These are phyloP conservation scores for Vanrija pseudolonga DNA, from an alignment of 1,284 basidiomycete species.

Conservation along the genomic window DNA sequence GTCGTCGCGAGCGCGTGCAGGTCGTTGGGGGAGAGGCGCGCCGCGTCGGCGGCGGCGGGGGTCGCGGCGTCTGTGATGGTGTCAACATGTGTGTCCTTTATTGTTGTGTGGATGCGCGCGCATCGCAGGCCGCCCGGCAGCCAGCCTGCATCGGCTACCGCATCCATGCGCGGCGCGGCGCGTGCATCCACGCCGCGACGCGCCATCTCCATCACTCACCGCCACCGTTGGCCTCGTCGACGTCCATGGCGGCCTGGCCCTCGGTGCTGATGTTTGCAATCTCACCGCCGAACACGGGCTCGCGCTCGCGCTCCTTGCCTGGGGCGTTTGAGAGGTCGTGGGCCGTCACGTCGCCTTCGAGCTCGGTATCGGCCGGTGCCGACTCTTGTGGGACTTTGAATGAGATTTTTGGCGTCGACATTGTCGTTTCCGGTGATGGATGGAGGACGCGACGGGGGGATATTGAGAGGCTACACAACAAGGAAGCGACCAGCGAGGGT, in stretches of 20 bases:
- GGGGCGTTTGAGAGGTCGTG: constrained; percentile 45
- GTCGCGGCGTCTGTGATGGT: constrained; percentile 17
- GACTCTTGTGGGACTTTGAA: constrained; percentile 31
- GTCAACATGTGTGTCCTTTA: background rate
- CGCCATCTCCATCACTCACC: constrained; percentile 7
- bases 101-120: constrained; percentile 1
- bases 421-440: constrained; percentile 7
- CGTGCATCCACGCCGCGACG: background rate
- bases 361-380: constrained; percentile 16
- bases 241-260: constrained; percentile 23
- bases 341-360: constrained; percentile 36
- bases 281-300: constrained; percentile 46
- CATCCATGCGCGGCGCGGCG: background rate
- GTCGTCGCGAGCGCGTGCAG: constrained; percentile 49
- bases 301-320: constrained; percentile 49
- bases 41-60: constrained; percentile 20
- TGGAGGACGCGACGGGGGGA: background rate
- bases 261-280: constrained; percentile 43
- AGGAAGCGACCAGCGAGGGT: too few relatives aligned
- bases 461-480: background rate
- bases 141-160: constrained; percentile 17
- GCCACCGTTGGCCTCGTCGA: constrained; percentile 28
- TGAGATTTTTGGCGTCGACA: constrained; percentile 47
- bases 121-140: constrained; percentile 1
- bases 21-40: constrained; percentile 36